Evolutionary conservation across 495 filamentous ascomycete genomes (phyloP), one percentile per base, ranked within the genome.

Genomic region (Penicillium malachiteum): DNA sequence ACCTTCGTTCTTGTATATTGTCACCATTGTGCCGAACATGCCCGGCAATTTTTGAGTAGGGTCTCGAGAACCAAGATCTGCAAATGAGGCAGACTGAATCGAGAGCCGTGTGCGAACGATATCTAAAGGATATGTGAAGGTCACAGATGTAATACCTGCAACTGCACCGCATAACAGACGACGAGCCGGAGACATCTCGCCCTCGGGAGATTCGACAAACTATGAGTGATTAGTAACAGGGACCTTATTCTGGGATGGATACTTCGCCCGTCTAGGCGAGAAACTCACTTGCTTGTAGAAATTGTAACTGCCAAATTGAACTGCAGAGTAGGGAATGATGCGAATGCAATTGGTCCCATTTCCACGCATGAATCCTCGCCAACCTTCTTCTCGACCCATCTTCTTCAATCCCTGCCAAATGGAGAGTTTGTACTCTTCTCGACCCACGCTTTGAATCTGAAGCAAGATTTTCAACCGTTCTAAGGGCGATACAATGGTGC

Each of bases 331-430:
- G 11, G 94, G 94, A 39, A 98, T 90, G 50, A 98, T 98, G 47
- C 94, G 89, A 63, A 97, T 91, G 74, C 94, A 98, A 72, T 98
- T 98, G 42, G 92, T 96, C 50, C 94, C 94, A 68, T 98, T 98
- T 31, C 94, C 94, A 58, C 91, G 83, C 92, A 98, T 92, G 62
- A 96, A 93, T 3, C 94, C 94, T 68, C 83, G 84, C 90, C 90
- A 96, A 17, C 94, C 94, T 75, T 98, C 94, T 67, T 98, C 94
- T 62, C 78, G 86, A 81, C 92, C 94, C 86, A 98, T 98, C 75
- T 97, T 97, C 50, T 70, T 79, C 52, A 98, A 80, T 14, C 89
- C 95, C 70, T 95, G 88, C 64, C 86, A 86, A 49, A 97, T 90
- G 21, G 91, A 92, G 59, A 96, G 71, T 67, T 91, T 92, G 72